Evolutionary conservation across 1,139 yeast genomes (phyloP).

Genomic region (Candida gigantensis): DNA sequence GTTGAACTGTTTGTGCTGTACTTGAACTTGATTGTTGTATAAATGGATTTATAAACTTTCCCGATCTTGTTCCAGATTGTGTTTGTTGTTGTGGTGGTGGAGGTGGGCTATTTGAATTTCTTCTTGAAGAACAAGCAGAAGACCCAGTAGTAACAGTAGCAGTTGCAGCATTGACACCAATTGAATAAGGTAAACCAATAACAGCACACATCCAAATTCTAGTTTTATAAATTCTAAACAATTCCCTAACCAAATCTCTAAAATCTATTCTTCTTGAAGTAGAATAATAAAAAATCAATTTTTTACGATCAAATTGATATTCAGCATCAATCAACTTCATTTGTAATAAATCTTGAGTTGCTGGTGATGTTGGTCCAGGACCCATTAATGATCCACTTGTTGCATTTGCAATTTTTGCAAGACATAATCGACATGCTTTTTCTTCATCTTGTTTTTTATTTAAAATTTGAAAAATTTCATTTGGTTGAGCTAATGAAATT

Average conservation of each 20-base stretch:
- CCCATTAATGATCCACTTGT: constrained; percentile 17
- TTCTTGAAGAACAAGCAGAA: constrained; percentile 9
- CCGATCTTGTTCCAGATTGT: constrained; percentile 1
- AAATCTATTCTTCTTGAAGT: constrained; percentile 86
- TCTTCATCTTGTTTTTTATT: constrained; percentile 70
- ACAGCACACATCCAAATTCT: constrained; percentile 98
- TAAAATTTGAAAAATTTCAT: constrained; percentile 60
- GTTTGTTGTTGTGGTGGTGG: neutral
- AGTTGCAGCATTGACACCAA: neutral
- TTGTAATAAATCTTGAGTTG: constrained; percentile 25
- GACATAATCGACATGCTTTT: constrained; percentile 64
- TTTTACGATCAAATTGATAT: constrained; percentile 93
- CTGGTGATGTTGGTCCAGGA: constrained; percentile 14
- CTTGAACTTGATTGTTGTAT: constrained; percentile 4
- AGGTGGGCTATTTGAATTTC: constrained; percentile 13
- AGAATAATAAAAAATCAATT: constrained; percentile 81
- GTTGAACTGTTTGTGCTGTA: constrained; percentile 12
- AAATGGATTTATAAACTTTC: constrained; percentile 11
- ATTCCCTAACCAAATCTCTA: constrained; percentile 86
- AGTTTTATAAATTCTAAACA: constrained; percentile 91
- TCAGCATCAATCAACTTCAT: constrained; percentile 73
- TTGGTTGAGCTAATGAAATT: constrained; percentile 62
- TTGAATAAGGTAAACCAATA: constrained; percentile 30
- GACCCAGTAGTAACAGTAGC: neutral
- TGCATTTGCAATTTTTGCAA: constrained; percentile 56